These are phyloP conservation scores for Tetracentron sinense DNA, from an alignment of 164 flowering plant genomes.

Conservation along the genomic window DNA sequence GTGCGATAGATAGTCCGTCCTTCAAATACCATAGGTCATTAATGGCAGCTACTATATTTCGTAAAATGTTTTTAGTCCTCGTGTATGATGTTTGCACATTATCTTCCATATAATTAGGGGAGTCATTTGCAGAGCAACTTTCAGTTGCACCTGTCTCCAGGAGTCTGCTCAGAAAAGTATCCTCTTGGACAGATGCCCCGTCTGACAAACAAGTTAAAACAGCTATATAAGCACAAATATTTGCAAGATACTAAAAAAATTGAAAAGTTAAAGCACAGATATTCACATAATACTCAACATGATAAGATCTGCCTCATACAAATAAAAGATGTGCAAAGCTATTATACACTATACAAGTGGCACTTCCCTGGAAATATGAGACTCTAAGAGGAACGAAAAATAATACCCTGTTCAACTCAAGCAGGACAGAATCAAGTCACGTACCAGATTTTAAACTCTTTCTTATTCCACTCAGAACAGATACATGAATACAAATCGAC, in stretches of 20 bases:
- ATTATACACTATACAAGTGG: background rate
- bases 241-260: too few relatives aligned
- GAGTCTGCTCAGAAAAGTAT: slow-evolving; percentile 63
- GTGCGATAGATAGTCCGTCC: slow-evolving; percentile 37
- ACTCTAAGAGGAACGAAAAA: background rate
- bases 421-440: background rate
- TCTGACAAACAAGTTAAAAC: slow-evolving; percentile 34
- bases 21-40: slow-evolving; percentile 47
- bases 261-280: background rate
- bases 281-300: background rate
- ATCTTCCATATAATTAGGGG: slow-evolving; percentile 36
- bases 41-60: slow-evolving; percentile 46
- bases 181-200: slow-evolving; percentile 38
- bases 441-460: background rate
- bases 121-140: slow-evolving; percentile 47
- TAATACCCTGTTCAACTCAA: background rate
- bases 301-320: background rate
- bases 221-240: background rate
- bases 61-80: slow-evolving; percentile 34
- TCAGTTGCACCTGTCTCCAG: slow-evolving; percentile 83
- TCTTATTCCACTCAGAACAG: background rate
- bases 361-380: background rate
- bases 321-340: background rate
- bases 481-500: background rate
- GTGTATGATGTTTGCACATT: slow-evolving; percentile 21